Base-by-base conservation (phyloP, 1,284 basidiomycete genomes). In the Athelia sp. region DNA sequence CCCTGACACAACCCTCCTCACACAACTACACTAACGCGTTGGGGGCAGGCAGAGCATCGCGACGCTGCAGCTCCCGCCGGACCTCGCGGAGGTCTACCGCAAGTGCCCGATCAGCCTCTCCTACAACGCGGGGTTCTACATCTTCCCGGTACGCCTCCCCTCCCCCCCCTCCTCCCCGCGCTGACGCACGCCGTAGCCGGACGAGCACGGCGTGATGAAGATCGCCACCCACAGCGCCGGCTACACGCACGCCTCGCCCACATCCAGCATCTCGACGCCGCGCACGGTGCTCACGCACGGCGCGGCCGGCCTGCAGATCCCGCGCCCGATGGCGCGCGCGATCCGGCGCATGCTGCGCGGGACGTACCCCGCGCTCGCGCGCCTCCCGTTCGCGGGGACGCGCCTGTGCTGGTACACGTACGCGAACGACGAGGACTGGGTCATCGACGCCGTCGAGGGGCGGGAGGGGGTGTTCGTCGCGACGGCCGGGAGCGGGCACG, bases 401-500 rank as follows among this genome's bases (percentile, higher is more conserved):
- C 26, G 26, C 6, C 13, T 29, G 26, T 29, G 32, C 47, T 88
- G 85, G 87, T 89, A 90, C 58, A 82, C 81, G 15, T 86, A 89
- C 59, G 76, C 85, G 2, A 74, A 79, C 1, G 88, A 93, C 60
- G 81, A 79, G 1, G 73, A 92, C 65, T 93, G 87, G 85, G 71
- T 92, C 34, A 88, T 93, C 54, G 87, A 88, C 32, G 26, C 4
- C 4, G 73, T 67, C 42, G 75, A 83, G 52, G 81, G 85, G 1
- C 60, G 63, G 4, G 76, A 87, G 10, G 74, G 75, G 1, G 58
- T 93, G 15, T 62, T 89, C 45, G 64, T 93, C 18, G 90, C 88
- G 3, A 90, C 88, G 0, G 85, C 78, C 13, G 90, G 85, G 4
- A 87, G 83, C 55, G 90, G 90, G 0, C 90, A 93, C 65, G 89